Evolutionary conservation across 306 rosid species (phyloP).

Genomic region (Rosa multiflora): DNA sequence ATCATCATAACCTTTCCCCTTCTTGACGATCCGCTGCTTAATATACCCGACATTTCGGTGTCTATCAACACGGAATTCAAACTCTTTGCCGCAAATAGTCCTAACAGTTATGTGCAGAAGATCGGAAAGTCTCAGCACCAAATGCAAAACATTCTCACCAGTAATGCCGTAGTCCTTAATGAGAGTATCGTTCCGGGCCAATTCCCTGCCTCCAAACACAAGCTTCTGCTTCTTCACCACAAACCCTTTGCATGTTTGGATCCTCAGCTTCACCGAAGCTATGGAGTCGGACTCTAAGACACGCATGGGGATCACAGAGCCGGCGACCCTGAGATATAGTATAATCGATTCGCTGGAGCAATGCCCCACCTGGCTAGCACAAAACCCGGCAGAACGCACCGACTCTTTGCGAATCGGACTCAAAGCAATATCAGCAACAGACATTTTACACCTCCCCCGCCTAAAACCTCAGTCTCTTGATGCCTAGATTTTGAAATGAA

Average conservation of each 20-base stretch:
- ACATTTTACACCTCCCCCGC: slow-evolving; percentile 36
- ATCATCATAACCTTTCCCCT: slow-evolving; percentile 53
- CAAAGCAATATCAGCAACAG: slow-evolving; percentile 51
- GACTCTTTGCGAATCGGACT: slow-evolving; percentile 51
- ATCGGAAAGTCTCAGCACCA: slow-evolving; percentile 70
- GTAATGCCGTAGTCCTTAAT: slow-evolving; percentile 63
- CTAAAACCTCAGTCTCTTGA: slow-evolving; percentile 1
- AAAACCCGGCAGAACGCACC: slow-evolving; percentile 30
- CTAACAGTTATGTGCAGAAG: slow-evolving; percentile 56
- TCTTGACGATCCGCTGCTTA: slow-evolving; percentile 51
- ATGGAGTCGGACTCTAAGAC: slow-evolving; percentile 70
- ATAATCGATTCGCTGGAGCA: slow-evolving; percentile 45
- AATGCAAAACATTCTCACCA: slow-evolving; percentile 54
- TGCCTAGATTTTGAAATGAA: background rate
- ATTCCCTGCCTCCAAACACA: slow-evolving; percentile 60
- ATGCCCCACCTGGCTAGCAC: slow-evolving; percentile 25
- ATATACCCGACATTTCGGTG: slow-evolving; percentile 54
- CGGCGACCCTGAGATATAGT: slow-evolving; percentile 46
- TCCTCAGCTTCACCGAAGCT: slow-evolving; percentile 64
- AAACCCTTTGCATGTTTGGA: slow-evolving; percentile 59
- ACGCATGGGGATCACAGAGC: slow-evolving; percentile 56
- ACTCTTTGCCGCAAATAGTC: slow-evolving; percentile 52
- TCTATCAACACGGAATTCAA: slow-evolving; percentile 54
- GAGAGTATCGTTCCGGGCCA: slow-evolving; percentile 48
- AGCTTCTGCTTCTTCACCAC: slow-evolving; percentile 54